Evolutionary conservation across 768 basidiomycete genomes (phyloP).

Genomic region (Lentinula detonsa): DNA sequence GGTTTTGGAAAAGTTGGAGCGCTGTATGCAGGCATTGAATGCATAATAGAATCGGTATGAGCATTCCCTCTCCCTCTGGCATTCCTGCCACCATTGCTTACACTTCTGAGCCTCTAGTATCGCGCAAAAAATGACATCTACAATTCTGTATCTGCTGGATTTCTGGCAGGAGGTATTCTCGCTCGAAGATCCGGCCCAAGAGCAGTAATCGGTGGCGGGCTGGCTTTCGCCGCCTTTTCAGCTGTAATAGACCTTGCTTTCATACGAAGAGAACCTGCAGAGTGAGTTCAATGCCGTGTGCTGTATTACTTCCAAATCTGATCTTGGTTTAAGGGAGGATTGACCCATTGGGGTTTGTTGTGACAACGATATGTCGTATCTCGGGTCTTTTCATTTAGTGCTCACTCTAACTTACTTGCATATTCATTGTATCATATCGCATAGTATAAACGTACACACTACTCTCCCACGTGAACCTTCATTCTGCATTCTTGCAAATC

Average conservation of each 20-base stretch:
- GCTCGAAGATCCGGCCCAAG: slow-evolving; percentile 85
- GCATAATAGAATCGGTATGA: slow-evolving; percentile 90
- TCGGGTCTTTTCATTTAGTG: too few relatives aligned
- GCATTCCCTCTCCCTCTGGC: background rate
- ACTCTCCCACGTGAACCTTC: background rate
- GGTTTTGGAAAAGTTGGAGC: slow-evolving; percentile 94
- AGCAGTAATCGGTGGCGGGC: slow-evolving; percentile 80
- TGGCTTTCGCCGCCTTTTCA: slow-evolving; percentile 93
- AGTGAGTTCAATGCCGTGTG: slow-evolving; percentile 40
- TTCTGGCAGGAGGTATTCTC: slow-evolving; percentile 82
- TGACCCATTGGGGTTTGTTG: slow-evolving; percentile 13
- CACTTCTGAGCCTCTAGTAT: slow-evolving; percentile 47
- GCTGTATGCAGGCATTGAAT: slow-evolving; percentile 92
- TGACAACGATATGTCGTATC: background rate
- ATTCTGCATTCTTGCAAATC: too few relatives aligned
- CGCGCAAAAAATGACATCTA: slow-evolving; percentile 94
- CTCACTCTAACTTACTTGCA: background rate
- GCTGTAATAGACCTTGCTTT: slow-evolving; percentile 79
- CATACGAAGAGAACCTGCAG: slow-evolving; percentile 71
- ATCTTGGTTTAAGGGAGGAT: slow-evolving; percentile 30
- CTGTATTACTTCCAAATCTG: slow-evolving; percentile 3
- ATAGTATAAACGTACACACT: background rate
- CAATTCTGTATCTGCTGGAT: slow-evolving; percentile 85
- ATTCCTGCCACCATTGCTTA: background rate
- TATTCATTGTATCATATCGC: background rate